Evolutionary conservation across 306 rosid genomes (phyloP).

Genomic region (Casuarina cunninghamiana): DNA sequence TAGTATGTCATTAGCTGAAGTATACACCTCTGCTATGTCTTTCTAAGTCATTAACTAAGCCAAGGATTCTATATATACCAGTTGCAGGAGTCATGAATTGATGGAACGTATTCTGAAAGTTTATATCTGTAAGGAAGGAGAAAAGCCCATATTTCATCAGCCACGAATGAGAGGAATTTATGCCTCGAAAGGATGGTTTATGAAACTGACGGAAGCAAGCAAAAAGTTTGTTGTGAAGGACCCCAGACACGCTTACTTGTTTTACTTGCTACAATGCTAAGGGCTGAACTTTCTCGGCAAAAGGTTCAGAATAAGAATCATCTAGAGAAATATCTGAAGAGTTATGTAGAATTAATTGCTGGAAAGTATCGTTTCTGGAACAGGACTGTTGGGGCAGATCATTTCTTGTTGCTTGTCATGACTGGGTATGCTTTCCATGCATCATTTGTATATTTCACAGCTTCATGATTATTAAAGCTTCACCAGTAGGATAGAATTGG

Average conservation of each 20-base stretch:
- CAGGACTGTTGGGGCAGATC: slow-evolving; percentile 85
- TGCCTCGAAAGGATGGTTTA: slow-evolving; percentile 97
- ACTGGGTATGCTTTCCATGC: slow-evolving; percentile 60
- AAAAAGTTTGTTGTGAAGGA: slow-evolving; percentile 60
- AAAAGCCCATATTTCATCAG: slow-evolving; percentile 80
- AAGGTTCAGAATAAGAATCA: slow-evolving; percentile 31
- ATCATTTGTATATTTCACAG: slow-evolving; percentile 15
- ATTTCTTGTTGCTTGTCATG: slow-evolving; percentile 93
- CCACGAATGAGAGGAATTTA: slow-evolving; percentile 81
- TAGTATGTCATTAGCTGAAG: background rate
- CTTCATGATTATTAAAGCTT: background rate
- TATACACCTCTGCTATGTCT: background rate
- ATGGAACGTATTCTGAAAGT: slow-evolving; percentile 79
- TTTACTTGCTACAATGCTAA: slow-evolving; percentile 68
- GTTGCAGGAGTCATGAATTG: slow-evolving; percentile 79
- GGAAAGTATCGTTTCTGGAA: slow-evolving; percentile 74
- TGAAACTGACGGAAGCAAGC: slow-evolving; percentile 72
- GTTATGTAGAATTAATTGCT: slow-evolving; percentile 61
- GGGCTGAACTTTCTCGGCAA: slow-evolving; percentile 45
- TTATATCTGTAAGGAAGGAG: slow-evolving; percentile 80
- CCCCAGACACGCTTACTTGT: slow-evolving; percentile 78
- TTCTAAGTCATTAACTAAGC: slow-evolving; percentile 4
- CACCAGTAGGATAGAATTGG: background rate
- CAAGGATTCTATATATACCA: slow-evolving; percentile 18
- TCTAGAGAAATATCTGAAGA: slow-evolving; percentile 57